Conservation (phyloP, 202 grass and related monocot genomes). For the Digitaria exilis region DNA sequence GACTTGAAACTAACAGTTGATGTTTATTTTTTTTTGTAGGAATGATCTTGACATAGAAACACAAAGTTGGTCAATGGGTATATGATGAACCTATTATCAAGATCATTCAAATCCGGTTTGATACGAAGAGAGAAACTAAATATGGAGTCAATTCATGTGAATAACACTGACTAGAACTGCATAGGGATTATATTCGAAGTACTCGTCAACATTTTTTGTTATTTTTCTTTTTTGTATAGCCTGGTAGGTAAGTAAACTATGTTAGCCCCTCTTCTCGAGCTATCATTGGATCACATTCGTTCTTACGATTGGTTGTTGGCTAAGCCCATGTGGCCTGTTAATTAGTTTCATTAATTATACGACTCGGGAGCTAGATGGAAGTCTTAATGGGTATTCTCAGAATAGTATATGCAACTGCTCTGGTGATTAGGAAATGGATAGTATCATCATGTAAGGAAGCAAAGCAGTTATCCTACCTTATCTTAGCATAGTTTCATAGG, state of each 20-base stretch:
- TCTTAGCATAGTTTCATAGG: too few species aligned
- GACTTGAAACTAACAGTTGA: background rate
- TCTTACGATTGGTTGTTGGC: background rate
- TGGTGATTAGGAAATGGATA: too few species aligned
- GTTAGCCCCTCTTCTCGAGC: background rate
- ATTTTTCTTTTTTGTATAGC: background rate
- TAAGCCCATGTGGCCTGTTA: background rate
- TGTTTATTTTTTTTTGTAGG: background rate
- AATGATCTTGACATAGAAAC: background rate
- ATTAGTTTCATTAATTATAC: background rate
- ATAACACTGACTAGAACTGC: background rate
- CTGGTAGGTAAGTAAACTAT: too few species aligned
- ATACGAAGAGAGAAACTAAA: background rate
- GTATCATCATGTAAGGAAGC: too few species aligned
- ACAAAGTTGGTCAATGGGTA: background rate
- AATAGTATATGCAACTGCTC: background rate
- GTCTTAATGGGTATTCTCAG: background rate
- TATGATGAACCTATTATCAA: background rate
- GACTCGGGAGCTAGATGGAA: background rate
- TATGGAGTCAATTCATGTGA: background rate
- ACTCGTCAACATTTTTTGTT: background rate
- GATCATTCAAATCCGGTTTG: background rate
- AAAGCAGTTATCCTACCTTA: background rate
- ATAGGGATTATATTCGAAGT: background rate
- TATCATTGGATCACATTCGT: background rate